phyloP scores from a whole-genome alignment of 2,329 filamentous ascomycete species.

The Cryphonectria carpinicola region DNA sequence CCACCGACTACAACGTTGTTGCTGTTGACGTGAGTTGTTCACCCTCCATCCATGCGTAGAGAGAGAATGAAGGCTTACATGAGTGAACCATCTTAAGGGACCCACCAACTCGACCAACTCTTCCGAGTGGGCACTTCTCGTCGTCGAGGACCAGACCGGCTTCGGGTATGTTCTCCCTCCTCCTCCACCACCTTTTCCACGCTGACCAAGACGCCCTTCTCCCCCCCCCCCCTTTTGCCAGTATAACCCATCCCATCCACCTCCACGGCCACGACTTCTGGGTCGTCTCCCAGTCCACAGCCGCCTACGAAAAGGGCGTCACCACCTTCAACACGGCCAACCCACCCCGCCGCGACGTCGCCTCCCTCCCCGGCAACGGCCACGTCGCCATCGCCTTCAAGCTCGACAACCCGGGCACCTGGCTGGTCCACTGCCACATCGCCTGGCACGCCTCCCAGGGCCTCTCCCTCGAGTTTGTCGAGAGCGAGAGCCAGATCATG shows the following conservation, averaged over 20 bases:
- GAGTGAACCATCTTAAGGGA: slow-evolving; percentile 7
- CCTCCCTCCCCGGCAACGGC: slow-evolving; percentile 36
- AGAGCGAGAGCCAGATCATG: slow-evolving; percentile 33
- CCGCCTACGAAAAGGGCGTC: slow-evolving; percentile 29
- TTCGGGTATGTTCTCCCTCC: slow-evolving; percentile 19
- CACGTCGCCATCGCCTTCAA: slow-evolving; percentile 41
- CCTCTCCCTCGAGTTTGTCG: slow-evolving; percentile 43
- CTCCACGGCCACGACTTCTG: slow-evolving; percentile 57
- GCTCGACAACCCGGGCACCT: slow-evolving; percentile 41
- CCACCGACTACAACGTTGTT: slow-evolving; percentile 30
- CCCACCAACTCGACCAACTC: slow-evolving; percentile 19
- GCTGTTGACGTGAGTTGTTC: slow-evolving; percentile 25
- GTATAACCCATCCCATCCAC: slow-evolving; percentile 49
- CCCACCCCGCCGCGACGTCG: slow-evolving; percentile 44
- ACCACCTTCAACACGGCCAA: slow-evolving; percentile 36
- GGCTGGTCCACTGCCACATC: slow-evolving; percentile 38
- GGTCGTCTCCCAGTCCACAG: slow-evolving; percentile 41
- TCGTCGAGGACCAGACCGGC: slow-evolving; percentile 35
- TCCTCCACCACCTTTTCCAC: background rate
- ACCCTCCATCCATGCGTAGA: background rate
- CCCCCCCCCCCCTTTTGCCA: slow-evolving; percentile 6
- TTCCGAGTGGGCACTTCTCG: slow-evolving; percentile 36
- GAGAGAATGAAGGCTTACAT: background rate
- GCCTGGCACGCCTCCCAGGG: slow-evolving; percentile 41
- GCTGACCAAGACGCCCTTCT: background rate